phyloP scores from a whole-genome alignment of 2,329 filamentous ascomycete genomes.

The Cladosporium sp. region DNA sequence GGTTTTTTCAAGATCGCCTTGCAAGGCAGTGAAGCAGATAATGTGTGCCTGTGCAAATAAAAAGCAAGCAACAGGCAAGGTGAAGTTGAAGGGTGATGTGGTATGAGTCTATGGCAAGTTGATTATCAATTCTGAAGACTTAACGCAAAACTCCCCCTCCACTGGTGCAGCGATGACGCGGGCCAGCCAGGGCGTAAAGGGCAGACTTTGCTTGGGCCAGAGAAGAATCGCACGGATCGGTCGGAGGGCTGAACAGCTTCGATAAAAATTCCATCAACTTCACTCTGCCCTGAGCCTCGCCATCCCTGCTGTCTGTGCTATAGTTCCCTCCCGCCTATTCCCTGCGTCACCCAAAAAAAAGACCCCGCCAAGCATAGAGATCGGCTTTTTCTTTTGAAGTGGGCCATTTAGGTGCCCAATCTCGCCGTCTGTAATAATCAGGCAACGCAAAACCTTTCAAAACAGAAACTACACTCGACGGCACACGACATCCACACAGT shows the following conservation, averaged over 20 bases:
- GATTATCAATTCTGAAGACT: conserved; percentile 8
- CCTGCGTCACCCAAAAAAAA: too few species aligned
- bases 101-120: background rate
- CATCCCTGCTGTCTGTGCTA: too few species aligned
- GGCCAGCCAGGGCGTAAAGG: too few species aligned
- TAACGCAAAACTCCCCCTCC: background rate
- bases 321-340: too few species aligned
- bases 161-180: background rate
- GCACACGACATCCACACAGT: conserved; percentile 1
- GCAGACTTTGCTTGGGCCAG: too few species aligned
- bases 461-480: background rate
- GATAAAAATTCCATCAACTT: too few species aligned
- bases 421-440: background rate
- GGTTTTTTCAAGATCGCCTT: background rate
- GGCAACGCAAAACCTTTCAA: background rate
- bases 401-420: background rate
- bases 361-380: background rate
- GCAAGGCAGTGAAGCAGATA: background rate
- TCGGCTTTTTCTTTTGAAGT: background rate
- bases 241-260: too few species aligned
- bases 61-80: background rate
- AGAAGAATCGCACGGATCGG: too few species aligned
- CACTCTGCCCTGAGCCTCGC: too few species aligned
- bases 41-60: background rate
- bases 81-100: too few species aligned